These are phyloP conservation scores for Metschnikowia shivogae DNA, from an alignment of 805 yeast genomes.

Conservation along the genomic window DNA sequence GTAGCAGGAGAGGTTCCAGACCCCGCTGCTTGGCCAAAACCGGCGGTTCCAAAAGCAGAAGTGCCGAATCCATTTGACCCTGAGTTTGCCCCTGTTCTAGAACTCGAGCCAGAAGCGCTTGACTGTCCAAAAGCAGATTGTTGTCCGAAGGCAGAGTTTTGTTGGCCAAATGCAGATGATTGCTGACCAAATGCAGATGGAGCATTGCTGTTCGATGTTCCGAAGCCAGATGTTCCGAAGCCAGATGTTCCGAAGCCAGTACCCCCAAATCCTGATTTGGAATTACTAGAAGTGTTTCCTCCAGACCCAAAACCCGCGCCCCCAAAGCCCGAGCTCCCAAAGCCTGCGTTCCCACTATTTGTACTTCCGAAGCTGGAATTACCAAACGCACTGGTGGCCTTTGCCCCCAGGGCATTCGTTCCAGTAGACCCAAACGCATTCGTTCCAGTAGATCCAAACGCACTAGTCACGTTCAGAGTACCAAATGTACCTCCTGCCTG, in stretches of 20 bases:
- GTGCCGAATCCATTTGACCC: slow-evolving; percentile 5
- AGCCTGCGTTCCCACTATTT: not conserved
- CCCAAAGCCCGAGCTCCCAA: slow-evolving; percentile 1
- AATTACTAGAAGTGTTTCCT: not conserved
- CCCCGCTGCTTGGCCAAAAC: slow-evolving; percentile 6
- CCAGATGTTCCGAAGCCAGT: slow-evolving; percentile 5
- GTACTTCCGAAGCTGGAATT: slow-evolving; percentile 2
- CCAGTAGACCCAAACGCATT: not conserved
- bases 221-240: not conserved
- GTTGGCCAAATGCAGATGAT: not conserved
- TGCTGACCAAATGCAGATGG: not conserved
- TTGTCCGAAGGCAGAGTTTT: not conserved
- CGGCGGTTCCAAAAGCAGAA: slow-evolving; percentile 7
- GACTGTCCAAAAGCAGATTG: not conserved
- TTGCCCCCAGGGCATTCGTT: not conserved
- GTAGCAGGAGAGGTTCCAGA: slow-evolving; percentile 6
- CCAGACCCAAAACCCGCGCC: slow-evolving; percentile 7
- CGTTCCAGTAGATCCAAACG: not conserved
- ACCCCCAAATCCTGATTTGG: slow-evolving; percentile 2
- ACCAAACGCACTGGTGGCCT: slow-evolving; percentile 5
- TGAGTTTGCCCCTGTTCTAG: not conserved
- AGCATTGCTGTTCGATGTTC: not conserved
- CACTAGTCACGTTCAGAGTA: not conserved
- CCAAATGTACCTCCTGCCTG: slow-evolving; percentile 1
- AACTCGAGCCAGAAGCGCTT: not conserved